Conservation (phyloP, 495 filamentous ascomycete species). For the Ramalina intermedia region DNA sequence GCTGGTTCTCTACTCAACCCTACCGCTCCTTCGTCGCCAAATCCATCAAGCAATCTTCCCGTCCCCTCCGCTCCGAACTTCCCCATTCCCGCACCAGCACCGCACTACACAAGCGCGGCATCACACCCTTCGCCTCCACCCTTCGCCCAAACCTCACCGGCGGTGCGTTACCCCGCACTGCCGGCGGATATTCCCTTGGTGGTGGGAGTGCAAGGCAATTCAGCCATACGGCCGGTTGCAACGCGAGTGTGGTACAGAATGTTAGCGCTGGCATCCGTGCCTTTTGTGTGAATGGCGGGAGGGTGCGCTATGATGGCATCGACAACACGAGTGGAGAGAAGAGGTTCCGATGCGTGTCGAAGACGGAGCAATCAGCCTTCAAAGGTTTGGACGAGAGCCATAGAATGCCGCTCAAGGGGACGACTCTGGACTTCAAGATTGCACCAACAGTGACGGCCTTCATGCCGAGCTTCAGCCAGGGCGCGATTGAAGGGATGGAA, state of each 20-base stretch:
- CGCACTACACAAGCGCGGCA: constrained; percentile 49
- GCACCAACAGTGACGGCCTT: constrained; percentile 48
- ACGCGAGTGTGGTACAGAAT: constrained; percentile 85
- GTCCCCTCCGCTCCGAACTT: constrained; percentile 41
- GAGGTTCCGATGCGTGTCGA: constrained; percentile 55
- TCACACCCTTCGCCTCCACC: constrained; percentile 76
- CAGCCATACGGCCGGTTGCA: constrained; percentile 70
- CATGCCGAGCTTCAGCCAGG: constrained; percentile 10
- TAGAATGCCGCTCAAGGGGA: constrained; percentile 46
- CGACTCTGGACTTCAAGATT: constrained; percentile 65
- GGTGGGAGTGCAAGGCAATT: constrained; percentile 70
- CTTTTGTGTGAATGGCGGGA: constrained; percentile 77
- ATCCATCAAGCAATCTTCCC: constrained; percentile 27
- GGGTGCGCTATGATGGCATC: constrained; percentile 67
- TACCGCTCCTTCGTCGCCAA: constrained; percentile 43
- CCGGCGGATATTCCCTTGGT: constrained; percentile 71
- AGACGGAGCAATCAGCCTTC: constrained; percentile 41
- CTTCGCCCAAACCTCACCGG: constrained; percentile 87
- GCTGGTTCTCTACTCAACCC: constrained; percentile 60
- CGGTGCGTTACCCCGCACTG: constrained; percentile 67
- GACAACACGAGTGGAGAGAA: constrained; percentile 54
- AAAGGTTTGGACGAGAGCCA: constrained; percentile 1
- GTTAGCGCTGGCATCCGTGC: constrained; percentile 82
- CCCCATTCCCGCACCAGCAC: constrained; percentile 50
- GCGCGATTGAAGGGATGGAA: constrained; percentile 19